Percentiles rank a stretch among this genome's conserved stretches.
These are phyloP conservation scores for Corymbia calophylla DNA, from an alignment of 441 rosid species.

Conservation along the genomic window DNA sequence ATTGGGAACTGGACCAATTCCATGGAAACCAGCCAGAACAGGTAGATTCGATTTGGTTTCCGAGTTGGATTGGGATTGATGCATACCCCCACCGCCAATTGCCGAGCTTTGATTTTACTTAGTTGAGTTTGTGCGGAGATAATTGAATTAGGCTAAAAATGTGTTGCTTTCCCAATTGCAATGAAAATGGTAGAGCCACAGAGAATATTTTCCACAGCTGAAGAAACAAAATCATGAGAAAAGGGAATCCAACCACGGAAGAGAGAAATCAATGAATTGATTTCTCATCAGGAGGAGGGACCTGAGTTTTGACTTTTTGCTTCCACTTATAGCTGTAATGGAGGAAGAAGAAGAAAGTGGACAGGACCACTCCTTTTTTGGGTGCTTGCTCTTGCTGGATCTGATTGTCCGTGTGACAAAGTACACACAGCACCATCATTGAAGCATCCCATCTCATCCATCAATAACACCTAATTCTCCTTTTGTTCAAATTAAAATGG, in stretches of 20 bases:
- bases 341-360: background rate
- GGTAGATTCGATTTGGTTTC: accelerated
- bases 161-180: background rate
- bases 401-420: background rate
- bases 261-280: background rate
- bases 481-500: background rate
- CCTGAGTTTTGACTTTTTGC: background rate
- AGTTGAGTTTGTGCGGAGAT: background rate
- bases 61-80: accelerated
- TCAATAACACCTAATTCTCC: background rate
- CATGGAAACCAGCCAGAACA: accelerated
- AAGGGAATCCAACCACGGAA: background rate
- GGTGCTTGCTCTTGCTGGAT: background rate
- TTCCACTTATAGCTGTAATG: background rate
- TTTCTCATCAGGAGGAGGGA: background rate
- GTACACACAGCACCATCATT: background rate
- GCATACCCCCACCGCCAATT: background rate
- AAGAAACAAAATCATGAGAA: background rate
- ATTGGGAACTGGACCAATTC: accelerated
- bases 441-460: background rate
- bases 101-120: accelerated
- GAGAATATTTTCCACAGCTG: accelerated
- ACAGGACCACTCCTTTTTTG: background rate
- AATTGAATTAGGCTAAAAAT: background rate
- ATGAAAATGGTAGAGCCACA: background rate